A percentile compares a stretch with the other conserved stretches of the same genome.
Evolutionary conservation across 2,329 filamentous ascomycete species (phyloP).

Genomic region (Ophiognomonia clavigignenti-juglandacearum): DNA sequence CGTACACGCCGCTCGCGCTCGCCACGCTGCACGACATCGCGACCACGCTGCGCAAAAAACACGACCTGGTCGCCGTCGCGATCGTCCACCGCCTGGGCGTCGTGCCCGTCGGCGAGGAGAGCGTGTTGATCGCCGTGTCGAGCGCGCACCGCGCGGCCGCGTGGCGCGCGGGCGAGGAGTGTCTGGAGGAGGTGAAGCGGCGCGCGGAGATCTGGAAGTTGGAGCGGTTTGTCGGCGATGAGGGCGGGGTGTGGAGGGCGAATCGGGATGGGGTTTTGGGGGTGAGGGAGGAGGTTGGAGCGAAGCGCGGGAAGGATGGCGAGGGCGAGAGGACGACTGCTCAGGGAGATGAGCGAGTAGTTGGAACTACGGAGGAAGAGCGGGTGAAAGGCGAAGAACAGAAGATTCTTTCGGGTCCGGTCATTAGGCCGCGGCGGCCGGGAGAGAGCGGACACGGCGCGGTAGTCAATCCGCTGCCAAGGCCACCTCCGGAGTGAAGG

Average conservation of each 20-base stretch:
- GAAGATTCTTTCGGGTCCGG: constrained; percentile 1
- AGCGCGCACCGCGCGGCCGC: constrained; percentile 77
- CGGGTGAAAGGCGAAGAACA: neutral
- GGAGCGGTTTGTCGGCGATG: constrained; percentile 77
- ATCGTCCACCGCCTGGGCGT: constrained; percentile 81
- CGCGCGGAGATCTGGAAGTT: constrained; percentile 93
- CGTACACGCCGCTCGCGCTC: constrained; percentile 68
- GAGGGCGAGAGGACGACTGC: neutral
- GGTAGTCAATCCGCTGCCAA: constrained; percentile 8
- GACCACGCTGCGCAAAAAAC: constrained; percentile 48
- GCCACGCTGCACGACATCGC: constrained; percentile 64
- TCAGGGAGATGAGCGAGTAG: too few species aligned
- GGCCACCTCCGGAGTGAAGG: neutral
- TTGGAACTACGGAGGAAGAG: too few species aligned
- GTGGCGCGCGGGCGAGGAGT: constrained; percentile 85
- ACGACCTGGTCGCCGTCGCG: constrained; percentile 67
- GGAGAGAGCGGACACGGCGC: constrained; percentile 15
- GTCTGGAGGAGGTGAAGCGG: constrained; percentile 79
- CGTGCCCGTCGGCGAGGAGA: constrained; percentile 89
- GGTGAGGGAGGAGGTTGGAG: constrained; percentile 30
- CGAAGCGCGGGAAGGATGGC: neutral
- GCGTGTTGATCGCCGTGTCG: constrained; percentile 83
- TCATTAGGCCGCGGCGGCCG: neutral
- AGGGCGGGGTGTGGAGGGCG: constrained; percentile 74
- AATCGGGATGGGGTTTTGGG: constrained; percentile 71